Evolutionary conservation across 805 yeast genomes (phyloP), one percentile per base, ranked within the genome.

Genomic region (Kluyveromyces dobzhanskii): DNA sequence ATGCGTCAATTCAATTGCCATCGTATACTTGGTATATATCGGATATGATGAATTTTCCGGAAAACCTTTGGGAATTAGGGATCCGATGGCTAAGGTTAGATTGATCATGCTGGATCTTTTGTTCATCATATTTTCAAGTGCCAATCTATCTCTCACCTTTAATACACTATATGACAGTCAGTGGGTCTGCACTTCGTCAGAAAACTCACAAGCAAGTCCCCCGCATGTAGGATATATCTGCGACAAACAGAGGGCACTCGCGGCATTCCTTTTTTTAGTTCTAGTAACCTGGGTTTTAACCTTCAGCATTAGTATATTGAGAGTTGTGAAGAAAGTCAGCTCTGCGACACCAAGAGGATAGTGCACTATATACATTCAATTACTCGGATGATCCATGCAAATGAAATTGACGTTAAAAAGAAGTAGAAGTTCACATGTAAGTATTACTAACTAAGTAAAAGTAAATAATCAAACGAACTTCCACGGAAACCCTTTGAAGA

Each of bases 21-120:
- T 85, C 18, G 71, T 76, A 0, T 92, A 92, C 56, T 70, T 87
- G 40, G 62, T 79, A 3, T 87, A 85, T 59, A 85, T 90, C 57
- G 78, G 95, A 2, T 78, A 77, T 52, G 97, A 92, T 59, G 98
- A 92, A 60, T 90, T 85, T 60, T 73, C 80, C 17, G 94, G 96
- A 11, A 82, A 85, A 55, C 98, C 97, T 0, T 59, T 92, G 35
- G 98, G 98, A 0, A 67, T 92, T 32, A 72, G 98, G 49, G 75
- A 85, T 44, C 94, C 97, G 0, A 66, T 75, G 43, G 85, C 83
- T 17, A 92, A 92, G 57, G 73, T 92, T 68, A 71, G 84, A 52
- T 70, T 90, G 38, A 75, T 90, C 44, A 66, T 87, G 67, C 66
- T 87, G 48, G 98, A 92, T 57, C 66, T 90, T 30, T 62, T 90